Evolutionary conservation across 306 rosid species (phyloP), one percentile per base, ranked within the genome.

Genomic region (Clitoria ternatea): DNA sequence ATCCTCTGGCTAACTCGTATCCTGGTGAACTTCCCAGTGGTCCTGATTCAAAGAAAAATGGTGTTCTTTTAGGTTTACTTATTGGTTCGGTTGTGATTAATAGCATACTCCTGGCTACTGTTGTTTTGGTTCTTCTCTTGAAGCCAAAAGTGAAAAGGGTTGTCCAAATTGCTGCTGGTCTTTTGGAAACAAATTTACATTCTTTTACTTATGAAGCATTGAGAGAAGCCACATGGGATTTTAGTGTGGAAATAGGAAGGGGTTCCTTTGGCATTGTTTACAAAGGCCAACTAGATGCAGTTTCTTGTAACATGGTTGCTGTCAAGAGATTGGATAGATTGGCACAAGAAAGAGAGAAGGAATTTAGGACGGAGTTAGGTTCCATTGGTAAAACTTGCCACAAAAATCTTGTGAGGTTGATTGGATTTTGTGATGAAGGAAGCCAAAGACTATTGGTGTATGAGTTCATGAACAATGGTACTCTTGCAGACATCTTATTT

Each of bases 251-350:
- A 50, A 1, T 77, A 48, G 87, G 85, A 1, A 73, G 85, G 2
- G 87, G 87, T 56, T 83, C 87, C 2, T 83, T 26, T 73, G 85
- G 73, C 18, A 80, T 50, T 73, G 87, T 83, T 15, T 83, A 80
- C 49, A 83, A 77, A 69, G 87, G 87, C 11, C 59, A 56, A 2
- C 43, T 80, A 2, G 44, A 63, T 33, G 47, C 72, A 55, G 15
- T 29, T 17, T 55, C 75, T 47, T 24, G 27, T 19, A 43, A 26
- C 5, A 6, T 36, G 26, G 72, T 83, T 69, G 82, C 82, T 0
- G 80, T 83, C 7, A 83, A 83, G 78, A 76, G 59, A 30, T 47
- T 83, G 72, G 85, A 83, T 24, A 77, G 87, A 39, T 49, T 80
- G 20, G 82, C 73, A 6, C 73, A 62, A 67, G 77, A 83, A 24